Percentiles rank a stretch among this genome's conserved stretches.
Evolutionary conservation across 805 yeast species (phyloP).

Genomic region (Yamadazyma scolyti): DNA sequence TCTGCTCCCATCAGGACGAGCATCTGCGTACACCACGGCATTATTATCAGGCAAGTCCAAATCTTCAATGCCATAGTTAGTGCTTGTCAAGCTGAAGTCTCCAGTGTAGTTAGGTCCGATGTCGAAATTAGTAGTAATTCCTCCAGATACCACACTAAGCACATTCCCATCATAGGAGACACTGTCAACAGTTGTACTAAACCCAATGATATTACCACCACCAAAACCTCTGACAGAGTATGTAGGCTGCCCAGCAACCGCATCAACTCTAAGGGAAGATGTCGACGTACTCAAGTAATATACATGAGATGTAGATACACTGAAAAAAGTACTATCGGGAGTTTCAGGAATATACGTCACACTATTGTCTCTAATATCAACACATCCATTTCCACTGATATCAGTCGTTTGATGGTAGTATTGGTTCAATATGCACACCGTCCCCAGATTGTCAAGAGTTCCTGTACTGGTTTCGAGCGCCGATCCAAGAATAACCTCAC

Average conservation of each 20-base stretch:
- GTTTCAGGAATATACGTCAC: conserved; percentile 10
- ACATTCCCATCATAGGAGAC: conserved; percentile 1
- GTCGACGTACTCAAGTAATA: conserved; percentile 15
- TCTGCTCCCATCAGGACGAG: conserved; percentile 8
- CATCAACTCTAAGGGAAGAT: conserved; percentile 14
- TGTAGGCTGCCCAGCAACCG: conserved; percentile 18
- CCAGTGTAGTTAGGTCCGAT: conserved; percentile 6
- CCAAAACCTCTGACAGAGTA: conserved; percentile 17
- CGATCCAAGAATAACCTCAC: conserved; percentile 12
- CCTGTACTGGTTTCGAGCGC: conserved; percentile 6
- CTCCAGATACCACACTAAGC: conserved; percentile 2
- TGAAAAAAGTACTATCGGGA: too few species aligned
- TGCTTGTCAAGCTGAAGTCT: neutral
- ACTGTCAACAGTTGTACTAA: conserved; percentile 1
- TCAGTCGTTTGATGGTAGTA: conserved; percentile 13
- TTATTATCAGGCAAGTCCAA: conserved; percentile 1
- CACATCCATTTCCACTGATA: conserved; percentile 18
- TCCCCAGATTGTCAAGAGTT: conserved; percentile 17
- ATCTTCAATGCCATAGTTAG: conserved; percentile 7
- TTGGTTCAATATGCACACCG: conserved; percentile 21
- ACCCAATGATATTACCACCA: conserved; percentile 17
- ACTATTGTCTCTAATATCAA: conserved; percentile 12
- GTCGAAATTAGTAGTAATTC: neutral
- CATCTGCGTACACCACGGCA: conserved; percentile 10
- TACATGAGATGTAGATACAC: conserved; percentile 11